Conservation (phyloP, 2,329 filamentous ascomycete genomes). For the Aureobasidium sp. region DNA sequence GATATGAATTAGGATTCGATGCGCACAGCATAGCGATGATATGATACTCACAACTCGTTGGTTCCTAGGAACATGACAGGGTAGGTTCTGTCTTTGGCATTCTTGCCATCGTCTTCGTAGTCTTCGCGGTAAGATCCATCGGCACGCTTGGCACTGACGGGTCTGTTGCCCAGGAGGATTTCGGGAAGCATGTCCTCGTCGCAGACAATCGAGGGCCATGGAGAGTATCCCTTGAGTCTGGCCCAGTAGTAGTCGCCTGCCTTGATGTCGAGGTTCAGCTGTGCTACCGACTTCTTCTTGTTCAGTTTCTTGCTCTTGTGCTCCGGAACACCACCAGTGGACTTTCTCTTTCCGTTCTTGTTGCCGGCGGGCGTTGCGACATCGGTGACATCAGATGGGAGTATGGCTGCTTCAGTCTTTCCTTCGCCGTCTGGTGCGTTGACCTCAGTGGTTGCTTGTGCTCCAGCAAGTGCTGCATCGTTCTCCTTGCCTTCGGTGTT, state of each 20-base stretch:
- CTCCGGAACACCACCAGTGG: constrained; percentile 53
- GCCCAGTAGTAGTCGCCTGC: constrained; percentile 89
- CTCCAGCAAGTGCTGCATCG: constrained; percentile 10
- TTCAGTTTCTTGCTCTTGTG: constrained; percentile 72
- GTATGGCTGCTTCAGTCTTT: constrained; percentile 14
- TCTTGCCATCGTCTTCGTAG: constrained; percentile 80
- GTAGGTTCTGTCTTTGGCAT: constrained; percentile 75
- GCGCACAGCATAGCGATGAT: neutral
- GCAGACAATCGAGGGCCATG: constrained; percentile 90
- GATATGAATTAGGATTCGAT: constrained; percentile 14
- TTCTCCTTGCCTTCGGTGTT: neutral
- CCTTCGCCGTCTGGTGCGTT: constrained; percentile 17
- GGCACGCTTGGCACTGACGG: constrained; percentile 69
- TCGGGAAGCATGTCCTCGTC: constrained; percentile 90
- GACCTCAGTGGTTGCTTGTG: constrained; percentile 18
- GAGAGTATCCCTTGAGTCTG: constrained; percentile 86
- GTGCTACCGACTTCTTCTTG: constrained; percentile 73
- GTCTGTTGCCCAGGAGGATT: constrained; percentile 65
- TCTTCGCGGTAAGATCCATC: constrained; percentile 85
- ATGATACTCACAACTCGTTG: constrained; percentile 83
- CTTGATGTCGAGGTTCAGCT: constrained; percentile 63
- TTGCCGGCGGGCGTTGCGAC: constrained; percentile 20
- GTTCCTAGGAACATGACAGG: constrained; percentile 92
- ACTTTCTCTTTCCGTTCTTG: constrained; percentile 45
- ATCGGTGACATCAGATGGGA: constrained; percentile 11